phyloP scores from a whole-genome alignment of 345 rosid species.

The Citrus mangshanensis region DNA sequence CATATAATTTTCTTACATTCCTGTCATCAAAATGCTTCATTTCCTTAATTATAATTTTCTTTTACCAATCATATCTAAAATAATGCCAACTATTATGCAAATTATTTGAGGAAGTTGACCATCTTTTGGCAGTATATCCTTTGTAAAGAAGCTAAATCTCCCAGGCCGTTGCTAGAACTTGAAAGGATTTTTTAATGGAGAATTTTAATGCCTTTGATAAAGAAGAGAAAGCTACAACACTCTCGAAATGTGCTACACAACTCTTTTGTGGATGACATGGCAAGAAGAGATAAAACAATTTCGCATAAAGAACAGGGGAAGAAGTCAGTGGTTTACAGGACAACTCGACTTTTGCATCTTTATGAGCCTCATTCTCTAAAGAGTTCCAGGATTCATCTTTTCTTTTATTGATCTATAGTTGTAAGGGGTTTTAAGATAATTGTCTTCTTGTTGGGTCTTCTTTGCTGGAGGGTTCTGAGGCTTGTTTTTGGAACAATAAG shows the following conservation, averaged over 20 bases:
- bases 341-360: background rate
- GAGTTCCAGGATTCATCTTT: background rate
- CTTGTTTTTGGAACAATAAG: background rate
- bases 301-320: background rate
- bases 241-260: background rate
- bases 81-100: background rate
- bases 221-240: background rate
- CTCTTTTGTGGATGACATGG: background rate
- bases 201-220: background rate
- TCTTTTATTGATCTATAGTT: background rate
- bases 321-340: background rate
- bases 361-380: background rate
- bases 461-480: background rate
- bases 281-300: background rate
- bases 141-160: background rate
- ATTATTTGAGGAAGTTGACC: background rate
- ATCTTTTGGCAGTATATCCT: background rate
- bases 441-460: background rate
- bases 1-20: background rate
- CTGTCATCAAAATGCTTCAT: background rate
- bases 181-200: background rate
- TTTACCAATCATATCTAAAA: background rate
- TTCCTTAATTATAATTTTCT: background rate
- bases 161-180: background rate
- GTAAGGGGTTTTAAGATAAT: background rate